phyloP scores from a whole-genome alignment of 805 yeast species.

The Lipomyces japonicus region DNA sequence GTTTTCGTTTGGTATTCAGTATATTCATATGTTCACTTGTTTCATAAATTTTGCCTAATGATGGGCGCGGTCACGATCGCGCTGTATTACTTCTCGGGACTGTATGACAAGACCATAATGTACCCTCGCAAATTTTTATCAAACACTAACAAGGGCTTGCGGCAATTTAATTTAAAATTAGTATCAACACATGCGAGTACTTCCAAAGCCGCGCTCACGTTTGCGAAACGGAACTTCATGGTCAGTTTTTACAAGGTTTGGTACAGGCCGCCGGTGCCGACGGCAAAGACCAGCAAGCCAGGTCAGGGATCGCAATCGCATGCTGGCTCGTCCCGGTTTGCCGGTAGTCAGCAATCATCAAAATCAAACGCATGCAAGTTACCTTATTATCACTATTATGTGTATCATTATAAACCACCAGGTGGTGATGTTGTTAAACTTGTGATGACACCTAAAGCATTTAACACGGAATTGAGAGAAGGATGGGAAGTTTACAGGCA shows the following conservation, averaged over 20 bases:
- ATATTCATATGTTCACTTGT: conserved; percentile 37
- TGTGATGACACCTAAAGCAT: conserved; percentile 74
- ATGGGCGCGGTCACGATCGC: conserved; percentile 64
- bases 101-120: conserved; percentile 79
- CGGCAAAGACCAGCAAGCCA: too few relatives aligned
- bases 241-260: conserved; percentile 12
- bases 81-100: conserved; percentile 82
- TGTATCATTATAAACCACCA: conserved; percentile 28
- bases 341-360: not conserved
- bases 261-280: conserved; percentile 14
- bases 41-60: conserved; percentile 47
- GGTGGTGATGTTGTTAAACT: conserved; percentile 79
- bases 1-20: conserved; percentile 37
- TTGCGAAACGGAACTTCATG: conserved; percentile 40
- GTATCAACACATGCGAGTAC: conserved; percentile 32
- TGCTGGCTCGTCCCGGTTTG: not conserved
- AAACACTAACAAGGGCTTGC: conserved; percentile 82
- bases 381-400: conserved; percentile 22
- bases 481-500: conserved; percentile 93
- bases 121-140: conserved; percentile 73
- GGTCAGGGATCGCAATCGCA: not conserved
- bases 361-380: not conserved
- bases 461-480: conserved; percentile 77
- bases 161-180: conserved; percentile 62
- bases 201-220: conserved; percentile 32